Percentiles rank a stretch among this genome's conserved stretches.
Evolutionary conservation across 331 rosid genomes (phyloP).

Genomic region (Rosa hybrid): DNA sequence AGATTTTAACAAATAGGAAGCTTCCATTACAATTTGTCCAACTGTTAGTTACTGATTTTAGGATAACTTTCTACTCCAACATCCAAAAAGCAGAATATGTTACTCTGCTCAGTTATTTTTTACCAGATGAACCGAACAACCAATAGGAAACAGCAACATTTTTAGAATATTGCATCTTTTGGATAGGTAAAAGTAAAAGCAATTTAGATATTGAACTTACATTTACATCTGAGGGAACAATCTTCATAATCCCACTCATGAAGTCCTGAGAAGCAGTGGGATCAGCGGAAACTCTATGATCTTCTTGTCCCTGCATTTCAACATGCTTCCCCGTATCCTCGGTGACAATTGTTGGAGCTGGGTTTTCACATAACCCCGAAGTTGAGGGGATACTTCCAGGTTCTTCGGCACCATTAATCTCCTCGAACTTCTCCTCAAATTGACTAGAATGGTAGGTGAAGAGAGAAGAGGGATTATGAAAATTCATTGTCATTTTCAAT

Average conservation of each 20-base stretch:
- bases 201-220: conserved; percentile 50
- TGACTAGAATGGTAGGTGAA: conserved; percentile 51
- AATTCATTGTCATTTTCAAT: not conserved
- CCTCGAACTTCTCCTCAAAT: conserved; percentile 96
- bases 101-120: not conserved
- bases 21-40: not conserved
- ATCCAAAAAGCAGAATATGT: conserved; percentile 10
- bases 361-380: conserved; percentile 53
- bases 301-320: conserved; percentile 59
- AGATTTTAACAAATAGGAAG: not conserved
- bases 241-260: conserved; percentile 87
- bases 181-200: conserved; percentile 2
- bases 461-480: conserved; percentile 15
- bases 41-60: not conserved
- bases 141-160: not conserved
- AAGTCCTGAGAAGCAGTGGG: conserved; percentile 64
- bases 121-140: conserved; percentile 1
- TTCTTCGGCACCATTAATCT: conserved; percentile 70
- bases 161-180: not conserved
- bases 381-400: conserved; percentile 54
- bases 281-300: conserved; percentile 50
- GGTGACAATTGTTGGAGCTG: conserved; percentile 33
- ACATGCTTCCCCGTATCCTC: conserved; percentile 55
- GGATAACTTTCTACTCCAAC: not conserved
- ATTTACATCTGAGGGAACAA: conserved; percentile 93